Base-by-base conservation (phyloP, 768 basidiomycete species). In the Solioccasus polychromus region DNA sequence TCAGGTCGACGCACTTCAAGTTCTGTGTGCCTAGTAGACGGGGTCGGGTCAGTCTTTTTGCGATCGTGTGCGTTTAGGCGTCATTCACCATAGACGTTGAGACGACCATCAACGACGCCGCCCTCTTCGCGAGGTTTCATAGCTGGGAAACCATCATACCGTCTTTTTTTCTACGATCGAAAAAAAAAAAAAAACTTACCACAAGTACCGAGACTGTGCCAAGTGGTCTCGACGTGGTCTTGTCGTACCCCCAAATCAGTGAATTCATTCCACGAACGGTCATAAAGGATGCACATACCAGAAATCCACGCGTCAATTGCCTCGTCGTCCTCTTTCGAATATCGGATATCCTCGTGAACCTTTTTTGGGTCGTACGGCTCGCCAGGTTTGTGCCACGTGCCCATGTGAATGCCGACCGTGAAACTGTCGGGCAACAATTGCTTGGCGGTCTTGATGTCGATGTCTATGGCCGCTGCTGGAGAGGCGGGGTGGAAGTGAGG, bases 381-480 rank as follows among this genome's bases (percentile, higher is more conserved):
- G 8, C 74, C 64, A 15, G 84, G 80, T 42, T 59, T 65, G 68
- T 81, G 77, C 80, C 78, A 81, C 39, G 79, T 78, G 24, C 78
- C 82, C 84, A 85, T 85, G 59, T 86, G 84, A 52, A 85, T 80
- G 24, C 82, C 84, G 46, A 81, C 79, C 17, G 82, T 83, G 59
- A 84, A 75, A 2, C 71, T 73, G 52, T 82, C 66, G 12, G 83
- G 83, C 34, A 78, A 57, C 42, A 85, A 57, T 51, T 78, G 70
- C 67, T 80, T 81, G 10, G 83, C 82, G 9, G 82, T 85, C 63
- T 71, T 67, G 68, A 85, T 78, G 59, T 85, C 84, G 47, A 85
- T 82, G 58, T 87, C 84, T 44, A 62, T 62, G 50, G 59, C 58
- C 25, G 78, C 82, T 6, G 82, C 83, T 11, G 78, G 72, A 5